phyloP scores from a whole-genome alignment of 345 rosid species.

The Laguncularia racemosa region DNA sequence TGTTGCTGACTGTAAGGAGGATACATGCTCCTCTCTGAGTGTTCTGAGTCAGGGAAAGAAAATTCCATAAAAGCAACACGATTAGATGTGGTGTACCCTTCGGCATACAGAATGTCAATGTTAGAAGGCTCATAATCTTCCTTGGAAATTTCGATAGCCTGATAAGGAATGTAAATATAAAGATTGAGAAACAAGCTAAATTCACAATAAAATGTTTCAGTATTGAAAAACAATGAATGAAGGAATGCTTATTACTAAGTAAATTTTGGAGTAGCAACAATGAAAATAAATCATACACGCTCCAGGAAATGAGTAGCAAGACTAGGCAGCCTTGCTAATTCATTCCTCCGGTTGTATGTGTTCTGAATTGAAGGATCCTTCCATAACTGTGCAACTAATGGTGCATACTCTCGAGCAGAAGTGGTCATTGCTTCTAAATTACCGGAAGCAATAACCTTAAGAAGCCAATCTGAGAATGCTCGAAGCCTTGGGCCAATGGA shows the following conservation, averaged over 20 bases:
- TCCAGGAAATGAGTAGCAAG: slow-evolving; percentile 74
- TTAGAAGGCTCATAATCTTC: slow-evolving; percentile 69
- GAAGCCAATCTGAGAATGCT: slow-evolving; percentile 71
- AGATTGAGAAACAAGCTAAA: neutral
- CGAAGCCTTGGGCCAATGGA: slow-evolving; percentile 44
- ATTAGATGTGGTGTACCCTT: slow-evolving; percentile 60
- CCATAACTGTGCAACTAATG: slow-evolving; percentile 62
- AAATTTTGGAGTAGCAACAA: slow-evolving; percentile 3
- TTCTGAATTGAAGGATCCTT: slow-evolving; percentile 71
- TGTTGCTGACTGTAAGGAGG: slow-evolving; percentile 34
- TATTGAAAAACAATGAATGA: too few species aligned
- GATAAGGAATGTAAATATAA: slow-evolving; percentile 10
- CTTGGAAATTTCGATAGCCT: slow-evolving; percentile 79
- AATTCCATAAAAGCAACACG: slow-evolving; percentile 71
- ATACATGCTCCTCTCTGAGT: slow-evolving; percentile 22
- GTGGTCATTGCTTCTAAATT: slow-evolving; percentile 57
- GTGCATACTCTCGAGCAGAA: slow-evolving; percentile 54
- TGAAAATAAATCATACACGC: slow-evolving; percentile 37
- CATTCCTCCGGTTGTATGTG: slow-evolving; percentile 63
- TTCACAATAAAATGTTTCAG: too few species aligned
- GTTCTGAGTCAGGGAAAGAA: slow-evolving; percentile 37
- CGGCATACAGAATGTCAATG: slow-evolving; percentile 73
- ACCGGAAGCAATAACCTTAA: slow-evolving; percentile 53
- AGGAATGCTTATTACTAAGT: too few species aligned
- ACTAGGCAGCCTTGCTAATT: slow-evolving; percentile 61